Base-by-base conservation (phyloP, 2,329 filamentous ascomycete genomes). In the Botrytis medusae region DNA sequence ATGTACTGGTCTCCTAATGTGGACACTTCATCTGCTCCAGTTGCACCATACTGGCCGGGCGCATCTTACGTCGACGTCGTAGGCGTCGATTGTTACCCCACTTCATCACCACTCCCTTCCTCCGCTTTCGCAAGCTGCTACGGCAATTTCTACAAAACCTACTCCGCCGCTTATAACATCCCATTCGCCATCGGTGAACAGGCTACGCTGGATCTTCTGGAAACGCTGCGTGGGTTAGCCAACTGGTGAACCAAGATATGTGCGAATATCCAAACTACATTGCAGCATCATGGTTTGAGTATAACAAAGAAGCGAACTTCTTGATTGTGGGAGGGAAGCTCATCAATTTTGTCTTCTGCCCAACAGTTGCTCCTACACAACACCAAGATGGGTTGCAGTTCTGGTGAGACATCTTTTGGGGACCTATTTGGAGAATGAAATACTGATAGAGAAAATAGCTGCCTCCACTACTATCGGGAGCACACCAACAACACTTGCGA, bases 151-250 rank as follows among this genome's bases (percentile, higher is more conserved):
- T 74, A 74, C 57, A 54, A 67, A 22, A 69, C 73, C 7, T 74
- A 74, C 40, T 48, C 73, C 34, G 54, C 42, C 5, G 54, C 42
- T 20, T 40, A 74, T 20, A 63, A 69, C 18, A 67, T 74, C 16
- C 73, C 73, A 37, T 74, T 74, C 9, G 73, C 69, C 18, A 74
- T 74, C 6, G 73, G 73, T 4, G 73, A 74, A 74, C 73, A 29
- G 73, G 44, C n/a, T 74, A 74, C 57, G 54, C 40, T 44, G 62
- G 54, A 5, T 44, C 61, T 61, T 40, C 63, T 12, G 54, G 61
- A 32, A 72, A 72, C 46, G n/a, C 51, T 34, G 69, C 62, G 51
- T 74, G 73, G 73, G 5, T 74, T 8, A 54, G 46, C 16, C 73
- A 74, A 42, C 51, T 74, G 51, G 73, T 74, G 10, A 54, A 48